A percentile compares a stretch with the other conserved stretches of the same genome.
Conservation (phyloP, 108 stramenopile species). For the Pseudonitzschia pungens region DNA sequence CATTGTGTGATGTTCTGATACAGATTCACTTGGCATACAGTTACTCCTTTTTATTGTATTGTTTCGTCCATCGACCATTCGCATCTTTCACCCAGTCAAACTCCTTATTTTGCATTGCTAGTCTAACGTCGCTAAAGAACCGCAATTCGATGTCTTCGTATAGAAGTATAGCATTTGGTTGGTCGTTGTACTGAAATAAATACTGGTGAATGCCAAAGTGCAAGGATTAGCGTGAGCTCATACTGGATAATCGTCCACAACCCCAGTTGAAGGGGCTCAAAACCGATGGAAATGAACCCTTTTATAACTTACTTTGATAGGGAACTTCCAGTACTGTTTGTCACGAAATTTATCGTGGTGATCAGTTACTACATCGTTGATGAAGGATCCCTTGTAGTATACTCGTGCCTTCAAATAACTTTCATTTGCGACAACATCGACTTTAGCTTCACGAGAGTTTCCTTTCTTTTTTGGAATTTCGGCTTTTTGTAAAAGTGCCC, state of each 20-base stretch:
- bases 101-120: constrained; percentile 31
- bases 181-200: constrained; percentile 26
- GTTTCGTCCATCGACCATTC: constrained; percentile 25
- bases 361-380: constrained; percentile 23
- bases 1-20: not conserved
- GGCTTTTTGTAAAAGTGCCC: constrained; percentile 22
- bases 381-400: constrained; percentile 32
- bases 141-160: constrained; percentile 37
- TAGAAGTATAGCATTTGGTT: constrained; percentile 18
- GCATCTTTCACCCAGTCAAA: constrained; percentile 30
- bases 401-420: constrained; percentile 38
- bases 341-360: constrained; percentile 30
- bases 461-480: constrained; percentile 27
- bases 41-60: constrained; percentile 1
- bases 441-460: constrained; percentile 19
- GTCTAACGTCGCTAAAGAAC: constrained; percentile 23
- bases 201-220: not conserved
- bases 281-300: not conserved
- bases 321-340: constrained; percentile 25
- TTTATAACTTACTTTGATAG: constrained; percentile 11
- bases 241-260: not conserved
- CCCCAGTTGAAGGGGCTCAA: not conserved
- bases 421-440: constrained; percentile 28
- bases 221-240: not conserved
- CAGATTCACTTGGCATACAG: not conserved